Conservation (phyloP, 2,329 filamentous ascomycete species). For the Colletotrichum simmondsii region DNA sequence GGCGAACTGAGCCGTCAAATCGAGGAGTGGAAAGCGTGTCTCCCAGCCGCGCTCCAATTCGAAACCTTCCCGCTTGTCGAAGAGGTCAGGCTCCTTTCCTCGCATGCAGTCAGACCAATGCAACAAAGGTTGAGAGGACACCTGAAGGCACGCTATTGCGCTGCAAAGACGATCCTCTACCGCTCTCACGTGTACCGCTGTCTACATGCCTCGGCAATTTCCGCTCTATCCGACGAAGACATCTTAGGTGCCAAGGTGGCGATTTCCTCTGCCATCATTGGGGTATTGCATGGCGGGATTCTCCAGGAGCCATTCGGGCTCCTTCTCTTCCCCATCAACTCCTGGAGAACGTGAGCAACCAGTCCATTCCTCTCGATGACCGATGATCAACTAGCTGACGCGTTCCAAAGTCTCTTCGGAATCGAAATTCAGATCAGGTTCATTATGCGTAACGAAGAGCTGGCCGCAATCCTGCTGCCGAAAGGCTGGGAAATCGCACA, state of each 20-base stretch:
- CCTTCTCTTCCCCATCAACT: not conserved
- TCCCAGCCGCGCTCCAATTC: no score
- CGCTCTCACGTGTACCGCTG: not conserved
- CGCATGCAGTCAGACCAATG: not conserved
- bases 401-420: not conserved
- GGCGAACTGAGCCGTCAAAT: not conserved
- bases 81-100: not conserved
- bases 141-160: constrained; percentile 19
- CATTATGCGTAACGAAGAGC: not conserved
- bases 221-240: not conserved
- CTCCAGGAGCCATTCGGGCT: not conserved
- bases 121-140: constrained; percentile 8
- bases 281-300: not conserved
- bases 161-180: constrained; percentile 30
- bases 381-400: not conserved
- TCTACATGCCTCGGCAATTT: not conserved
- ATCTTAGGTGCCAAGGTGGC: not conserved
- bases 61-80: not conserved
- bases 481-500: not conserved
- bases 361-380: not conserved
- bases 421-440: not conserved
- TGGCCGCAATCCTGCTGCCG: not conserved
- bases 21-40: no score
- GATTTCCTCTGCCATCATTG: not conserved
- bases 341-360: not conserved